Evolutionary conservation across 345 rosid genomes (phyloP), one percentile per base, ranked within the genome.

Genomic region (Heritiera fomes): DNA sequence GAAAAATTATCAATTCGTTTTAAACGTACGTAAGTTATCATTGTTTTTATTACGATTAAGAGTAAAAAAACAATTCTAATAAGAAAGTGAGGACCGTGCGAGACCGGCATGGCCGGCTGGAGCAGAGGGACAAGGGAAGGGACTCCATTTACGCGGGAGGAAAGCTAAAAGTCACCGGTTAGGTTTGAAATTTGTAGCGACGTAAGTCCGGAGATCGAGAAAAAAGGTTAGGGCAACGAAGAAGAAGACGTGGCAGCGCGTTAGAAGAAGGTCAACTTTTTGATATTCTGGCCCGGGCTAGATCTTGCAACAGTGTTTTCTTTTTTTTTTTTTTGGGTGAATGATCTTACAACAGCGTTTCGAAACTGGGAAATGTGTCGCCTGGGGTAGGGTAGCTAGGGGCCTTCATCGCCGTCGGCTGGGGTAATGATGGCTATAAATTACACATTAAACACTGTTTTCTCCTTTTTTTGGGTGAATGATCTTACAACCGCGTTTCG

Each of bases 101-200:
- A 45, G 46, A 76, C 40, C 11, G 65, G 76, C 76, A 65, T 3
- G 72, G 71, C 3, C 11, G 46, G 78, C 23, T 18, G 38, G 46
- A 65, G 34, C 34, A 9, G 53, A 45, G 63, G 46, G 40, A 34
- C 46, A 18, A 50, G 13, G 40, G 71, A 18, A 50, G 13, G 40
- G 71, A 67, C 28, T 60, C 70, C 13, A 59, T 20, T 3, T 15
- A 17, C 2, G n/a, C 23, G 43, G 28, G 5, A 23, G 78, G 64
- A 79, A 76, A 23, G 28, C 28, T 23, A 23, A 0, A 23, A 73
- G 46, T 5, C 8, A 10, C 49, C 41, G 15, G 0, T 8, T 0
- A 34, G 38, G 38, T 65, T 65, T 30, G 13, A n/a, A 18, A 41
- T 17, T 66, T 1, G 30, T 18, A 66, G 30, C 15, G 32, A 67